Evolutionary conservation across 176 grass and related monocot genomes (phyloP), one percentile per base, ranked within the genome.

Genomic region (Miscanthus lutarioriparius): DNA sequence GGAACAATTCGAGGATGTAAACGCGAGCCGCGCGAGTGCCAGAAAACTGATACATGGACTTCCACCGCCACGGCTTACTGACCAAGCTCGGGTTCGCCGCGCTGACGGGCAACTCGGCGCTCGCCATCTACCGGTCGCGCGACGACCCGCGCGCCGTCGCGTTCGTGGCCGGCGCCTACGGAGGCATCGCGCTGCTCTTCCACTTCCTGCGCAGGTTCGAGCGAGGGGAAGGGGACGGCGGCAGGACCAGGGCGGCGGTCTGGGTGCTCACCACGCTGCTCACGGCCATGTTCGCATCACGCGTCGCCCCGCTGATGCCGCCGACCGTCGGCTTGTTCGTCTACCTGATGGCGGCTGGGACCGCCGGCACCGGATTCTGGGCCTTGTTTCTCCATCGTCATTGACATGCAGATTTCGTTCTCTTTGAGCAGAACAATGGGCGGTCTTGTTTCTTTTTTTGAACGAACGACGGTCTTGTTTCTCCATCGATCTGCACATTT

Each of bases 241-340:
- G 62, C 20, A 15, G 61, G 35, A 62, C 48, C 16, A 81, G 38
- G 72, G 70, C 44, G 3, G 76, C 38, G 4, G 68, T 76, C 0
- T 89, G 87, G 82, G 0, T 17, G 0, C 83, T 85, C 0, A 81
- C 77, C 0, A 76, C 82, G 4, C 37, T 81, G 33, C 82, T 89
- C 26, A 69, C 77, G 37, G 47, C 54, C 1, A 81, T 85, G 87
- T 80, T 89, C 17, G 77, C 72, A 32, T 32, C 30, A 32, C 0
- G 19, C 76, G 77, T 72, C 5, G 87, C 77, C 0, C 82, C 77
- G 35, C 10, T 89, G 11, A 80, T 89, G 77, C 82, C 82, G 53
- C 33, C 65, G 76, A 2, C n/a, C 48, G 65, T 82, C 39, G 79
- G 49, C 3, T 1, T 67, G 10, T 32, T 32, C 30, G 82, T 85